Evolutionary conservation across 2,329 filamentous ascomycete species (phyloP), one percentile per base, ranked within the genome.

Genomic region (Neonectria coccinea): DNA sequence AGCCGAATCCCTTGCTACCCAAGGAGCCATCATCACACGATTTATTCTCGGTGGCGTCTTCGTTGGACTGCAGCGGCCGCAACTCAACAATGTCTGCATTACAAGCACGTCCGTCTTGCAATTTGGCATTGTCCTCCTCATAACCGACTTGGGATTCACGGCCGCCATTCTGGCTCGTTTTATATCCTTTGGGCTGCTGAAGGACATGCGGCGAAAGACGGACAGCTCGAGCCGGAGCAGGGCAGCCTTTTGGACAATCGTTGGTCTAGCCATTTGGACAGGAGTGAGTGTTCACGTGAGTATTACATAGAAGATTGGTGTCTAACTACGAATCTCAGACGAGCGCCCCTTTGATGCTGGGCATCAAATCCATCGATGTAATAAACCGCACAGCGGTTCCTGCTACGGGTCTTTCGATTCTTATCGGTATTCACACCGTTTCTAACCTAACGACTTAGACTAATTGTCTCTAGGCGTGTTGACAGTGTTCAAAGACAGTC

Each of bases 11-110:
- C 60, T 84, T 18, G 54, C 84, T 14, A 77, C 82, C n/a, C 86
- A 88, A 68, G 72, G 79, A 11, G 68, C 85, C 16, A 67, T 89
- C 9, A 70, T 83, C 48, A 71, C 78, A 18, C 82, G 87, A 27
- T 81, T 88, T 44, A 74, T 85, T n/a, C 70, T 87, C 11, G 87
- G 86, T 12, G 84, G 78, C 27, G 80, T 86, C 5, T 86, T 87
- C 65, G 82, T 86, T 16, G 86, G 82, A n/a, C 80, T 88, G 55
- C 84, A 86, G 27, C 79, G 84, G 45, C 80, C 84, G 7, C 81
- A 86, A 63, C 83, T 86, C 67, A 79, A 81, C 39, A 80, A 81
- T 16, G 83, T 85, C 31, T 89, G 87, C 70, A 79, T 86, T 16
- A 80, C 85, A 20, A 77, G 76, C 27, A 84, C 82, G 10, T 80